Conservation (phyloP, 2,329 filamentous ascomycete genomes). For the Tympanopsis confertula region DNA sequence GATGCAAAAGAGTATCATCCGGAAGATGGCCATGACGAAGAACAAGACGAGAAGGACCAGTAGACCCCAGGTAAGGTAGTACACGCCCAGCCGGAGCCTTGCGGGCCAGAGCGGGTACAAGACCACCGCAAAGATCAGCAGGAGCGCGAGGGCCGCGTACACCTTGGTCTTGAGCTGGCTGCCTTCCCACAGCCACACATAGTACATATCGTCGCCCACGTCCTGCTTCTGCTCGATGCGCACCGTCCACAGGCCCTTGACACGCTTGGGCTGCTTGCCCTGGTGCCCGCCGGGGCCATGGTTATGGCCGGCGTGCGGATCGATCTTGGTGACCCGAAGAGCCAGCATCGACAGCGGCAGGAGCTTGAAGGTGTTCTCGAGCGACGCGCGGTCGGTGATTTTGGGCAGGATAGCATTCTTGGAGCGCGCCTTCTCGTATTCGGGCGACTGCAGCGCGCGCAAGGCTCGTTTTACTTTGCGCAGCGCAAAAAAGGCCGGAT, state of each 20-base stretch:
- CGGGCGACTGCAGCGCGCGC: conserved; percentile 75
- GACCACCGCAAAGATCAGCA: conserved; percentile 76
- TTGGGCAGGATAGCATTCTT: conserved; percentile 84
- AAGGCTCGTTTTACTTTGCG: conserved; percentile 82
- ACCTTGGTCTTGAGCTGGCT: conserved; percentile 88
- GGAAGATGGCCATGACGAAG: conserved; percentile 95
- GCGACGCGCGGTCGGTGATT: conserved; percentile 76
- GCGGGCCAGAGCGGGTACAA: conserved; percentile 95
- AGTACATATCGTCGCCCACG: conserved; percentile 75
- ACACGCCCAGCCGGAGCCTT: conserved; percentile 80
- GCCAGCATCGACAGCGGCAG: conserved; percentile 89
- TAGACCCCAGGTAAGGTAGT: conserved; percentile 93
- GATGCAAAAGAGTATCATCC: conserved; percentile 83
- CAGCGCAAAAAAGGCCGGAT: conserved; percentile 1
- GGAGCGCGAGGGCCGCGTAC: conserved; percentile 73
- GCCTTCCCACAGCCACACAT: conserved; percentile 92
- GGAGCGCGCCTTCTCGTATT: conserved; percentile 76
- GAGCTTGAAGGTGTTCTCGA: conserved; percentile 89
- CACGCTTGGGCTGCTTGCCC: conserved; percentile 68
- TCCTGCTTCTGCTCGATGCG: conserved; percentile 95
- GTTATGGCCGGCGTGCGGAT: conserved; percentile 65
- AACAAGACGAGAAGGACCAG: conserved; percentile 81
- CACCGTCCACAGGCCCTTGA: conserved; percentile 94
- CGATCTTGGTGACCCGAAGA: conserved; percentile 74
- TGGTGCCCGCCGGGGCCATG: conserved; percentile 38